phyloP scores from a whole-genome alignment of 2,329 filamentous ascomycete genomes.

The Xylariaceae sp. region DNA sequence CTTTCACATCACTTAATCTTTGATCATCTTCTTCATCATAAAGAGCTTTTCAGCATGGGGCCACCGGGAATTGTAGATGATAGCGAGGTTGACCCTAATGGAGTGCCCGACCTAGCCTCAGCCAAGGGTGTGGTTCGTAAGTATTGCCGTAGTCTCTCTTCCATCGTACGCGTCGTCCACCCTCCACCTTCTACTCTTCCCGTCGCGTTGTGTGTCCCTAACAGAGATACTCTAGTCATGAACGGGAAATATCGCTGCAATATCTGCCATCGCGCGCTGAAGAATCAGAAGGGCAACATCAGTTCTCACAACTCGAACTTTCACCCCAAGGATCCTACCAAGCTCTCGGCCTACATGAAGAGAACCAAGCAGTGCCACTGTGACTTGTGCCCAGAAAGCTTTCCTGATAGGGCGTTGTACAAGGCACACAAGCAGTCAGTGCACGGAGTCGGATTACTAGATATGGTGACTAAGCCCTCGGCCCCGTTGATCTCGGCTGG shows the following conservation, averaged over 20 bases:
- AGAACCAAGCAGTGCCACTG: background rate
- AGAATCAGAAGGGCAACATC: background rate
- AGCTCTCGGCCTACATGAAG: background rate
- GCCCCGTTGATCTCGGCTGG: no score
- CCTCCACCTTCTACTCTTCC: background rate
- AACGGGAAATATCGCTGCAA: conserved; percentile 9
- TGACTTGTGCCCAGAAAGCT: background rate
- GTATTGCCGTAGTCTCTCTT: background rate
- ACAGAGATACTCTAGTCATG: conserved; percentile 1
- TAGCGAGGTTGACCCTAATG: background rate
- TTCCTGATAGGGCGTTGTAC: background rate
- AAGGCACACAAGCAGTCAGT: background rate
- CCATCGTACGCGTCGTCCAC: background rate
- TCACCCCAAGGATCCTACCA: conserved; percentile 1
- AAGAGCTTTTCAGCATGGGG: background rate
- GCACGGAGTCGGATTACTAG: background rate
- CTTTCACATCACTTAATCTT: background rate
- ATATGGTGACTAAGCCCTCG: no score
- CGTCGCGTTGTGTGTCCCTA: background rate
- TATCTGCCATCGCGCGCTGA: background rate
- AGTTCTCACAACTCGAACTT: background rate
- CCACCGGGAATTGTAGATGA: background rate
- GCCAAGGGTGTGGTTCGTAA: conserved; percentile 5
- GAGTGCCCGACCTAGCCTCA: background rate
- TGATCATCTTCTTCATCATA: background rate